phyloP scores from a whole-genome alignment of 768 basidiomycete genomes.

The Tylopilus subfusipes region DNA sequence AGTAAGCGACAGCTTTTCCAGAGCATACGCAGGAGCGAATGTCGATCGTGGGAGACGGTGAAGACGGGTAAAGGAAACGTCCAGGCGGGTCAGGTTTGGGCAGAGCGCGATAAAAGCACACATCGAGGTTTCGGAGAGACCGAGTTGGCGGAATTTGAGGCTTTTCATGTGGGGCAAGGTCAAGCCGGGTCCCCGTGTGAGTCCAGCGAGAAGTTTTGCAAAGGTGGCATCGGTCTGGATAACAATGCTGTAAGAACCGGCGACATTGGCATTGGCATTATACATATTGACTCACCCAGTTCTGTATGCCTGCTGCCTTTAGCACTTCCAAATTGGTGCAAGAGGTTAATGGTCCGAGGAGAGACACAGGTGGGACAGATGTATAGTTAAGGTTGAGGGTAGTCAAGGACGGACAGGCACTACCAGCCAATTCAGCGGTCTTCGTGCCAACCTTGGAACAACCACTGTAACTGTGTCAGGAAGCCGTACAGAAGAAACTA shows the following conservation, averaged over 20 bases:
- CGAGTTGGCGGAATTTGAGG: conserved; percentile 57
- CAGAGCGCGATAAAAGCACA: conserved; percentile 40
- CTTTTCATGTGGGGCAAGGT: conserved; percentile 42
- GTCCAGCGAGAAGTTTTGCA: conserved; percentile 38
- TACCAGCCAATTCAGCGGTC: conserved; percentile 43
- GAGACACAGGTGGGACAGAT: conserved; percentile 44
- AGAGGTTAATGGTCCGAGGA: conserved; percentile 39
- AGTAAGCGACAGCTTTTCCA: conserved; percentile 65
- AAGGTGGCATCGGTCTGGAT: conserved; percentile 56
- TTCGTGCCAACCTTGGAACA: conserved; percentile 54
- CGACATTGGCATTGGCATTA: neutral
- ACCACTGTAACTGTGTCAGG: conserved; percentile 40
- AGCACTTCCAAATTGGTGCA: conserved; percentile 47
- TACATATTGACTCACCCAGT: conserved; percentile 48
- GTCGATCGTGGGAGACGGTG: conserved; percentile 33
- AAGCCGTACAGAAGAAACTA: conserved; percentile 1
- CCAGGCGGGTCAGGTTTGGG: conserved; percentile 52
- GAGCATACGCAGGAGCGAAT: conserved; percentile 5
- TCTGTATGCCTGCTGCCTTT: conserved; percentile 60
- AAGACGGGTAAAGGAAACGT: conserved; percentile 61
- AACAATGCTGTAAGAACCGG: neutral
- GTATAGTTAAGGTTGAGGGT: conserved; percentile 62
- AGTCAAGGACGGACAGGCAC: conserved; percentile 41
- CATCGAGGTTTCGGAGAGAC: conserved; percentile 49
- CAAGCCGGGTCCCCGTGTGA: conserved; percentile 22